Evolutionary conservation across 1,139 yeast species (phyloP).

Genomic region (Taiozyma onychis): DNA sequence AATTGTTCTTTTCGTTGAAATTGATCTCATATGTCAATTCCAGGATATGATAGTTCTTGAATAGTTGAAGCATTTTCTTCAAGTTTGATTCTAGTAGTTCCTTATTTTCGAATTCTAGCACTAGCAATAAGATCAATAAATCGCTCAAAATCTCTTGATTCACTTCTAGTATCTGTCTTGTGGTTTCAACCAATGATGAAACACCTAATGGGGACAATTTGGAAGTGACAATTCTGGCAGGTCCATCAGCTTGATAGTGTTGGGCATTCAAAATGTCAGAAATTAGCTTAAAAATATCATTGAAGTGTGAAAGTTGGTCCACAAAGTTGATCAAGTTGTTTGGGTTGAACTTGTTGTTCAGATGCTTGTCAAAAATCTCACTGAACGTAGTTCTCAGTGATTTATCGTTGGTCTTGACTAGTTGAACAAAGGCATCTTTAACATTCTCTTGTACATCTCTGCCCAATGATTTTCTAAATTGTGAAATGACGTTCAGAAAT

Average conservation of each 20-base stretch:
- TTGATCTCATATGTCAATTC: slow-evolving; percentile 12
- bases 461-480: slow-evolving; percentile 22
- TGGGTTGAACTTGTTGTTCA: slow-evolving; percentile 28
- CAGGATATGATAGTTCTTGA: slow-evolving; percentile 16
- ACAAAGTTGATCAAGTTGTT: slow-evolving; percentile 26
- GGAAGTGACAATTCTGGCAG: slow-evolving; percentile 7
- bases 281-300: slow-evolving; percentile 19
- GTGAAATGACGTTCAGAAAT: slow-evolving; percentile 20
- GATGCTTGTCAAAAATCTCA: slow-evolving; percentile 29
- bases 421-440: slow-evolving; percentile 10
- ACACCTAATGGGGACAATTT: slow-evolving; percentile 12
- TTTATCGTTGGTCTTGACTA: slow-evolving; percentile 13
- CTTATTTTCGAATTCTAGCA: slow-evolving; percentile 26
- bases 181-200: slow-evolving; percentile 18
- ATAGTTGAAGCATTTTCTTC: slow-evolving; percentile 11
- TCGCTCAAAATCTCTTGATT: slow-evolving; percentile 27
- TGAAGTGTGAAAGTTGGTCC: slow-evolving; percentile 27
- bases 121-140: slow-evolving; percentile 31
- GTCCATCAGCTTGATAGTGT: not conserved
- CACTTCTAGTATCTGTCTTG: slow-evolving; percentile 20
- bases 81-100: slow-evolving; percentile 12
- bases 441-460: slow-evolving; percentile 18
- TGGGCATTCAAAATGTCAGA: slow-evolving; percentile 12
- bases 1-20: slow-evolving; percentile 8
- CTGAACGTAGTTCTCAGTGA: slow-evolving; percentile 26